Percentiles rank a stretch among this genome's conserved stretches.
phyloP scores from a whole-genome alignment of 495 filamentous ascomycete species.

The Oleoguttula mirabilis region DNA sequence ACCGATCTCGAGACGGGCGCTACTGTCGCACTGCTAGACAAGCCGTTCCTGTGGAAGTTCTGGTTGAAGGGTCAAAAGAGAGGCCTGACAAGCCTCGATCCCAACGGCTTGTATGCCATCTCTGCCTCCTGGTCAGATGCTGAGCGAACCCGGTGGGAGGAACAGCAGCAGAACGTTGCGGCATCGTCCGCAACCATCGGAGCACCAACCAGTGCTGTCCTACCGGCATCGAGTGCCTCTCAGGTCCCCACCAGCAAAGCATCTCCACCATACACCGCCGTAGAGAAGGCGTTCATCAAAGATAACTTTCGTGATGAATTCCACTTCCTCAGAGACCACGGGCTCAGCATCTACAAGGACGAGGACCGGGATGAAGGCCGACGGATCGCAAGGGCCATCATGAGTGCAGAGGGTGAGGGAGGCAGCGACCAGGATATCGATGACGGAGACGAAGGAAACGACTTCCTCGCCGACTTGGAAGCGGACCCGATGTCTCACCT shows the following conservation, averaged over 20 bases:
- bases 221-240: no score
- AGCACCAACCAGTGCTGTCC: no score
- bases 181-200: no score
- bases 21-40: not conserved
- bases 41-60: not conserved
- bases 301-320: slow-evolving; percentile 23
- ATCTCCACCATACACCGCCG: no score
- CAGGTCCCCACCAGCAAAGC: no score
- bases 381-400: slow-evolving; percentile 19
- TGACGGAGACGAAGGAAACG: slow-evolving; percentile 14
- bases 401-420: slow-evolving; percentile 11
- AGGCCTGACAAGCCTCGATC: not conserved
- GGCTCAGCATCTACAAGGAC: slow-evolving; percentile 21
- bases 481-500: slow-evolving; percentile 20
- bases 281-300: slow-evolving; percentile 26
- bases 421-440: slow-evolving; percentile 8
- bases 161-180: no score
- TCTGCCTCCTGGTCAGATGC: not conserved
- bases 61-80: not conserved
- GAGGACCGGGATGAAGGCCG: slow-evolving; percentile 29
- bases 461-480: slow-evolving; percentile 18
- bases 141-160: not conserved
- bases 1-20: not conserved
- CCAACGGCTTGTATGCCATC: not conserved
- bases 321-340: slow-evolving; percentile 19